Evolutionary conservation across 2,329 filamentous ascomycete species (phyloP), one percentile per base, ranked within the genome.

Genomic region (Cordyceps farinosa): DNA sequence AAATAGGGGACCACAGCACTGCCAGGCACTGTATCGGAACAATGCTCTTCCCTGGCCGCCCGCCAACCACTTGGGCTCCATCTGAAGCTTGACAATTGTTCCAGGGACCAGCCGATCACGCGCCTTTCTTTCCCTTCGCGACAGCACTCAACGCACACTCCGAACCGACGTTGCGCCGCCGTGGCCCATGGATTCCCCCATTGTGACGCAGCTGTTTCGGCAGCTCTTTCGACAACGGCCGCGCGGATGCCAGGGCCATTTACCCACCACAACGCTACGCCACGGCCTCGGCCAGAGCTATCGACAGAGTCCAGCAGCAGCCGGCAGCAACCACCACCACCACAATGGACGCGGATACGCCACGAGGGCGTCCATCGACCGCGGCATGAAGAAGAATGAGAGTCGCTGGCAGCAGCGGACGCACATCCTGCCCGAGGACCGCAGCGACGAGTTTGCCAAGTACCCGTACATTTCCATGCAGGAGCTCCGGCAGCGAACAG

Each of bases 391-490:
- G 68, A 74, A 75, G 55, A 84, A 83, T 69, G 90, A 90, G 72
- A 90, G 85, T 76, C 82, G 87, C 70, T 98, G 95, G 95, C 91
- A 94, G 77, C 93, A 96, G 74, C 83, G 94, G 65, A 89, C 84
- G 34, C 86, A 90, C 66, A 78, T 91, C 27, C 87, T 95, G 64
- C 87, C 90, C 0, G 80, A 84, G 62, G 91, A 99, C 72, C 88
- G 91, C 75, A 82, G 84, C 2, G 87, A 91, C 53, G 93, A 98
- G 75, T 93, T 93, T 74, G 84, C 87, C 65, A 83, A 85, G 70
- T 97, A 91, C 72, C 93, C 95, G 0, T 87, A 89, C 73, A 90
- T 99, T 55, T 96, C 92, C 9, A 86, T 92, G n/a, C 83, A 89
- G 67, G 88, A 92, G 66, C 79, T 99, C 68, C 87, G 89, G 68